Conservation (phyloP, 768 basidiomycete genomes). For the Hortiboletus flavorubellus region DNA sequence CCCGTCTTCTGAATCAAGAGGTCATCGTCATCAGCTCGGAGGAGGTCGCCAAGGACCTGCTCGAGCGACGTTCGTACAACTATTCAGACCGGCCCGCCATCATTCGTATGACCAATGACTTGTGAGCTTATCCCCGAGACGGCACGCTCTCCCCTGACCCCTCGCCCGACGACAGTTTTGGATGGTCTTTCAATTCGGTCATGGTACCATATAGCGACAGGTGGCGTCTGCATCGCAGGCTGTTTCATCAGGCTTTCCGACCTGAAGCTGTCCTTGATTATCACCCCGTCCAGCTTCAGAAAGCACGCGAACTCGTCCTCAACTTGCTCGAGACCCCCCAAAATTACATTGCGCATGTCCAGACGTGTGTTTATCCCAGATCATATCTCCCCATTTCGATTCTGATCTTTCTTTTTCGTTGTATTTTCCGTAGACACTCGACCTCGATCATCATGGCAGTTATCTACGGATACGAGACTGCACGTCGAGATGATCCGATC, state of each 20-base stretch:
- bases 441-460: conserved; percentile 29
- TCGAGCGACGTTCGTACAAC: conserved; percentile 42
- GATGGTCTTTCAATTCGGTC: conserved; percentile 30
- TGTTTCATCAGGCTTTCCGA: conserved; percentile 30
- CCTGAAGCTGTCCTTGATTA: conserved; percentile 17
- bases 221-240: conserved; percentile 29
- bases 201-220: conserved; percentile 27
- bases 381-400: neutral
- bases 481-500: conserved; percentile 25
- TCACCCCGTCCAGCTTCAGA: conserved; percentile 24
- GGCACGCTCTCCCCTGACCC: neutral
- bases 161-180: conserved; percentile 15
- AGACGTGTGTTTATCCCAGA: conserved; percentile 19
- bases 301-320: conserved; percentile 22
- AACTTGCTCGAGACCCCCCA: conserved; percentile 23
- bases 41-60: conserved; percentile 38
- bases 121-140: conserved; percentile 13
- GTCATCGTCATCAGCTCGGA: conserved; percentile 41
- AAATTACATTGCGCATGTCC: conserved; percentile 18
- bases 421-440: conserved; percentile 16
- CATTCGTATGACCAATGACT: conserved; percentile 28
- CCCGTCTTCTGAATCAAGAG: conserved; percentile 34
- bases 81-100: conserved; percentile 43
- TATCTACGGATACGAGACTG: conserved; percentile 31
- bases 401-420: neutral